These are phyloP conservation scores for Claviceps sp. DNA, from an alignment of 2,329 filamentous ascomycete genomes.

Conservation along the genomic window DNA sequence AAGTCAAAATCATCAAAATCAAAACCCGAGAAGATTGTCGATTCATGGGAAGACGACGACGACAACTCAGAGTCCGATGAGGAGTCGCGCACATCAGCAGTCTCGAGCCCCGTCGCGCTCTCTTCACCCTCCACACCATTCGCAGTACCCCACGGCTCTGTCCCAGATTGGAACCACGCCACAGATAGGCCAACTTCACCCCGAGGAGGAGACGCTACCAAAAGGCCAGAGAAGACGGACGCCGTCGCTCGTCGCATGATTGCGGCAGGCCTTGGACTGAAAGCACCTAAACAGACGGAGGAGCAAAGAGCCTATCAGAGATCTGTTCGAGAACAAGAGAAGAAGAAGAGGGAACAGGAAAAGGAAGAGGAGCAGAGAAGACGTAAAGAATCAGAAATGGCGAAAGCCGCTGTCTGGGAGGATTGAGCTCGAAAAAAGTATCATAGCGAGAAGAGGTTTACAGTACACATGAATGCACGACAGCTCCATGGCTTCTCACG, in stretches of 20 bases:
- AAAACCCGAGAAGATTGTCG: slow-evolving; percentile 20
- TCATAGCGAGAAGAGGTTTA: background rate
- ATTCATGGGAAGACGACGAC: slow-evolving; percentile 41
- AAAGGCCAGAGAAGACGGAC: slow-evolving; percentile 79
- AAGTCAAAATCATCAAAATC: background rate
- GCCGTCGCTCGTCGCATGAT: slow-evolving; percentile 84
- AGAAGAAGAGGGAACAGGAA: slow-evolving; percentile 60
- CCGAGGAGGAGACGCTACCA: slow-evolving; percentile 11
- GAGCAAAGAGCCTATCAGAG: slow-evolving; percentile 81
- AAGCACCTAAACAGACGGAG: slow-evolving; percentile 68
- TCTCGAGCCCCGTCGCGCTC: slow-evolving; percentile 20
- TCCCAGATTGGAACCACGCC: slow-evolving; percentile 3
- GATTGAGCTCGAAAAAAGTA: slow-evolving; percentile 33
- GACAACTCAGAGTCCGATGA: slow-evolving; percentile 23
- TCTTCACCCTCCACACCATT: slow-evolving; percentile 56
- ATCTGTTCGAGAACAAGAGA: slow-evolving; percentile 72
- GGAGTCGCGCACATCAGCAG: slow-evolving; percentile 24
- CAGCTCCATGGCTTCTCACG: background rate
- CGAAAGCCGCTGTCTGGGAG: slow-evolving; percentile 82
- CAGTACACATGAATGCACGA: background rate
- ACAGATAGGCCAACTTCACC: background rate
- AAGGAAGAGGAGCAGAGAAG: slow-evolving; percentile 47
- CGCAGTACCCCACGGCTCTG: slow-evolving; percentile 26
- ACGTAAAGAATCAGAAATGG: slow-evolving; percentile 54
- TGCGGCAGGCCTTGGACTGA: slow-evolving; percentile 71